phyloP scores from a whole-genome alignment of 352 stramenopile genomes.

The Phytophthora kernoviae region DNA sequence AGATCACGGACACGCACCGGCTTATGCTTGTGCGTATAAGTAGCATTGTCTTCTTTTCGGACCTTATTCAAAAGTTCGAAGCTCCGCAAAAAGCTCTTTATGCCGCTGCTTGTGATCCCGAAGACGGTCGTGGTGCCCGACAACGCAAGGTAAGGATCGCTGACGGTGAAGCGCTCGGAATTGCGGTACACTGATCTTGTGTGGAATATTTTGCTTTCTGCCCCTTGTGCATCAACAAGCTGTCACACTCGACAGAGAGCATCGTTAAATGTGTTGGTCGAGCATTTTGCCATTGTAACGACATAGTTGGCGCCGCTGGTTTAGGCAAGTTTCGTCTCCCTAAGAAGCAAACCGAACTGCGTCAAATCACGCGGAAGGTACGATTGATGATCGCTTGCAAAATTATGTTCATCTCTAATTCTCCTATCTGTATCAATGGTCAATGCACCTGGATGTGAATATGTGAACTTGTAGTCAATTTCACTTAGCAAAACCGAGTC shows the following conservation, averaged over 20 bases:
- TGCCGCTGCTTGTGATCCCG: not conserved
- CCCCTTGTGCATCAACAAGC: not conserved
- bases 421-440: no score
- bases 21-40: conserved; percentile 64
- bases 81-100: not conserved
- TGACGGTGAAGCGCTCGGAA: no score
- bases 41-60: conserved; percentile 59
- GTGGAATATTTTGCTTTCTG: not conserved
- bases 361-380: conserved; percentile 69
- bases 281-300: conserved; percentile 56
- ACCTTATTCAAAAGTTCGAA: conserved; percentile 39
- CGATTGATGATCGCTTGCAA: not conserved
- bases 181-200: no score
- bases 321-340: conserved; percentile 20
- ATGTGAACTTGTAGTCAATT: conserved; percentile 43
- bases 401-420: no score
- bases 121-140: conserved; percentile 1
- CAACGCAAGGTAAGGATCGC: conserved; percentile 16
- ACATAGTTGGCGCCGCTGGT: conserved; percentile 10
- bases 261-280: conserved; percentile 44
- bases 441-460: not conserved
- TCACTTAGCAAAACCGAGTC: conserved; percentile 64
- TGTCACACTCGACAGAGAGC: conserved; percentile 19
- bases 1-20: conserved; percentile 55
- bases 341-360: conserved; percentile 38